A percentile compares a stretch with the other conserved stretches of the same genome.
Conservation (phyloP, 2,329 filamentous ascomycete genomes). For the Nemania abortiva region DNA sequence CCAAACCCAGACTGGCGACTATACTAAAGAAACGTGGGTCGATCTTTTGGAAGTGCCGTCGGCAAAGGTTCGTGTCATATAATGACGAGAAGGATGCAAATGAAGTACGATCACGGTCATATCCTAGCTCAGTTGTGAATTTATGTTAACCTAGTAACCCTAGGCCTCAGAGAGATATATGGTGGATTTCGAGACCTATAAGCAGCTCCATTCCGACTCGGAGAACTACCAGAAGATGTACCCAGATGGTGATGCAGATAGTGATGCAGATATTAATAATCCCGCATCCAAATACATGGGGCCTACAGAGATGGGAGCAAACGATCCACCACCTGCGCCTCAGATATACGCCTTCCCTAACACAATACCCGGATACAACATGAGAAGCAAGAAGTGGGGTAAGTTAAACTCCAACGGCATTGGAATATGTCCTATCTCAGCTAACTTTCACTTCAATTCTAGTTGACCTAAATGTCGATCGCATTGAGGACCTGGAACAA, state of each 20-base stretch:
- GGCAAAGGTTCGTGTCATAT: conserved; percentile 9
- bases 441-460: neutral
- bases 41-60: conserved; percentile 3
- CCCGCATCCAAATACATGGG: neutral
- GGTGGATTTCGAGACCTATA: conserved; percentile 36
- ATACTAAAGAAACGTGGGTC: neutral
- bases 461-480: conserved; percentile 38
- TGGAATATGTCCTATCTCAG: neutral
- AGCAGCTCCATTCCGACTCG: conserved; percentile 24
- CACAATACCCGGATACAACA: conserved; percentile 29
- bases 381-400: conserved; percentile 38
- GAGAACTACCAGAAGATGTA: neutral
- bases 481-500: conserved; percentile 42
- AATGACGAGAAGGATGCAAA: conserved; percentile 4
- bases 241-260: neutral
- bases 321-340: conserved; percentile 26
- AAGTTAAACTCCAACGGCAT: neutral
- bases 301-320: neutral
- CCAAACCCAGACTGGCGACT: neutral
- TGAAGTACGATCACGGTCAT: conserved; percentile 9
- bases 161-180: conserved; percentile 32
- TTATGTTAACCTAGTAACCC: neutral
- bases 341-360: conserved; percentile 34
- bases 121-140: neutral
- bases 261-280: no score